Evolutionary conservation across 306 rosid species (phyloP), one percentile per base, ranked within the genome.

Genomic region (Begonia peltatifolia): DNA sequence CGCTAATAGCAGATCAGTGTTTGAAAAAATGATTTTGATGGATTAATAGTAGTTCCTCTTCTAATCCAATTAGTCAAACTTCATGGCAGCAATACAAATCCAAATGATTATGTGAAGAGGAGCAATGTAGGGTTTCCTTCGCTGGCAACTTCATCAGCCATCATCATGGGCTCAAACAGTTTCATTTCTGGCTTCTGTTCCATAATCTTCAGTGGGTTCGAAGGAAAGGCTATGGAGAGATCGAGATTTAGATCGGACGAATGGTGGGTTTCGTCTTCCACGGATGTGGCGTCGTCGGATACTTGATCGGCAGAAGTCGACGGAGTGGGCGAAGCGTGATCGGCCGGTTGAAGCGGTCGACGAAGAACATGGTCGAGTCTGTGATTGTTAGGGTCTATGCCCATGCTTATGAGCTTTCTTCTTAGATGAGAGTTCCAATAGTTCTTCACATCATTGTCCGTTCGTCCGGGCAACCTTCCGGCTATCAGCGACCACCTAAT

Each of bases 391-490:
- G 53, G 53, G 20, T 50, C 53, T 10, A 50, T 50, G 12, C 53
- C 53, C 53, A 15, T 50, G 53, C 53, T 50, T 50, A 50, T 15
- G 4, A 50, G 53, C 53, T 50, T 50, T 20, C 53, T 50, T 15
- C 53, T 50, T 14, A 50, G 10, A 20, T 50, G 53, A 50, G 53
- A 50, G 53, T 50, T 50, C 53, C 53, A 50, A 20, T 50, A 50
- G 53, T 50, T 50, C 53, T 50, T 50, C 16, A 50, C 20, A 9
- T 50, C 53, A 20, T 50, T 50, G n/a, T 50, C 53, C 10, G 53
- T 50, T 20, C 53, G 17, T 50, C 53, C 53, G 12, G 53, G 53
- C 53, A 50, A 50, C 53, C 53, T 50, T 50, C 53, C 53, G 25
- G 53, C 53, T 50, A 50, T 50, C 53, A 50, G 18, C 20, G 53